A percentile compares a stretch with the other conserved stretches of the same genome.
Conservation (phyloP, 495 filamentous ascomycete species). For the Tuber calosporum region DNA sequence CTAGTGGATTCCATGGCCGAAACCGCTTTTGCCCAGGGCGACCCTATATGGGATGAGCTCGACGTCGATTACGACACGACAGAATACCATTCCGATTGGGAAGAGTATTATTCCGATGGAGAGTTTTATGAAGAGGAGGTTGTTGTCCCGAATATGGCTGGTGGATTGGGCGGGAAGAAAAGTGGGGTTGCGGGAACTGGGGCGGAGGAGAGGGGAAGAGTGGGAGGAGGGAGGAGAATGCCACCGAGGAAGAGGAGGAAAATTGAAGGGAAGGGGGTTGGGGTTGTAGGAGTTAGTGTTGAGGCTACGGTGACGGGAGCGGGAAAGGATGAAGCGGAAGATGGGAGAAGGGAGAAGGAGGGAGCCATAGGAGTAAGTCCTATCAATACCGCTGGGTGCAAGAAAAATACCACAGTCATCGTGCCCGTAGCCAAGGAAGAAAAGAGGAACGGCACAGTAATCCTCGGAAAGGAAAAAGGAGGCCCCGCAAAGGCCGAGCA, state of each 20-base stretch:
- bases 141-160: slow-evolving; percentile 8
- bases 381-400: background rate
- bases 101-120: slow-evolving; percentile 32
- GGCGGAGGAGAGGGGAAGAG: background rate
- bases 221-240: slow-evolving; percentile 7
- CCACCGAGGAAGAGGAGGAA: background rate
- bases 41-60: slow-evolving; percentile 34
- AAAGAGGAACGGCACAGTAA: background rate
- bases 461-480: background rate
- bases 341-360: background rate
- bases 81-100: slow-evolving; percentile 36
- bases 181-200: background rate
- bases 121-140: slow-evolving; percentile 34
- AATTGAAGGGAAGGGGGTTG: slow-evolving; percentile 1
- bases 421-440: background rate
- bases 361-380: background rate
- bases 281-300: background rate
- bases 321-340: background rate
- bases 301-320: background rate
- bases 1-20: slow-evolving; percentile 36
- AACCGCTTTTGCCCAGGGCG: slow-evolving; percentile 36
- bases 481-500: background rate
- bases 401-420: background rate
- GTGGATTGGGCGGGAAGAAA: slow-evolving; percentile 2
- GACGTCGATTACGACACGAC: slow-evolving; percentile 33